Evolutionary conservation across 2,329 filamentous ascomycete genomes (phyloP).

Genomic region (Clonostachys rosea): DNA sequence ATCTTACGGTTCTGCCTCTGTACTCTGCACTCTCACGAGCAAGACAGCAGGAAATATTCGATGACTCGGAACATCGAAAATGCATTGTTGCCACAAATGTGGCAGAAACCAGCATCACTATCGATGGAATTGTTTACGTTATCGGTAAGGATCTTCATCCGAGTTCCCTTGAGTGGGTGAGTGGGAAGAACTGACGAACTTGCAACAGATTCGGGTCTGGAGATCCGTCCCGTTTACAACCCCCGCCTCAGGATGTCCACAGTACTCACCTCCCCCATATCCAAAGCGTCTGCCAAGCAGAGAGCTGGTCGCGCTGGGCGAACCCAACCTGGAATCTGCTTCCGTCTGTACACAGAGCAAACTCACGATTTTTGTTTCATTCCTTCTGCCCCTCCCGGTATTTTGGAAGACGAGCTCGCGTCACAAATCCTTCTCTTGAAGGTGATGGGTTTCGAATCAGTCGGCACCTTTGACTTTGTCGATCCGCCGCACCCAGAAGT

Average conservation of each 20-base stretch:
- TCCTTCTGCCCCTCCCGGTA: background rate
- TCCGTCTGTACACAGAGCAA: constrained; percentile 6
- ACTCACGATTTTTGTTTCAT: constrained; percentile 4
- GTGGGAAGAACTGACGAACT: background rate
- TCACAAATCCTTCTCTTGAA: constrained; percentile 1
- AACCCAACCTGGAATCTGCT: constrained; percentile 5
- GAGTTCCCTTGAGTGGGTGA: too few species aligned
- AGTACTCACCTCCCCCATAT: constrained; percentile 4
- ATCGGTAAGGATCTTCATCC: background rate
- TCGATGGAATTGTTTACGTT: constrained; percentile 5
- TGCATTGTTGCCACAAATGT: constrained; percentile 5
- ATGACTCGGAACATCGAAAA: constrained; percentile 3
- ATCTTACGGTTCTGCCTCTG: constrained; percentile 5
- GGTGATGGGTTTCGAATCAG: background rate
- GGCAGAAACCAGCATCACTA: constrained; percentile 5
- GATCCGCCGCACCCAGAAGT: constrained; percentile 7
- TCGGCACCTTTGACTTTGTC: constrained; percentile 6
- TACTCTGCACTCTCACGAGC: constrained; percentile 1
- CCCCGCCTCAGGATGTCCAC: constrained; percentile 3
- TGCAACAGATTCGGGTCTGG: constrained; percentile 3
- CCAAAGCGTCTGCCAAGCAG: constrained; percentile 6
- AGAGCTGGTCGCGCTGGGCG: constrained; percentile 6
- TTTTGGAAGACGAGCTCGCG: background rate
- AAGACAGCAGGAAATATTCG: background rate
- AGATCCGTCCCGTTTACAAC: constrained; percentile 4